These are phyloP conservation scores for Ophiorrhiza pumila DNA, from an alignment of 257 asterid species.

Conservation along the genomic window DNA sequence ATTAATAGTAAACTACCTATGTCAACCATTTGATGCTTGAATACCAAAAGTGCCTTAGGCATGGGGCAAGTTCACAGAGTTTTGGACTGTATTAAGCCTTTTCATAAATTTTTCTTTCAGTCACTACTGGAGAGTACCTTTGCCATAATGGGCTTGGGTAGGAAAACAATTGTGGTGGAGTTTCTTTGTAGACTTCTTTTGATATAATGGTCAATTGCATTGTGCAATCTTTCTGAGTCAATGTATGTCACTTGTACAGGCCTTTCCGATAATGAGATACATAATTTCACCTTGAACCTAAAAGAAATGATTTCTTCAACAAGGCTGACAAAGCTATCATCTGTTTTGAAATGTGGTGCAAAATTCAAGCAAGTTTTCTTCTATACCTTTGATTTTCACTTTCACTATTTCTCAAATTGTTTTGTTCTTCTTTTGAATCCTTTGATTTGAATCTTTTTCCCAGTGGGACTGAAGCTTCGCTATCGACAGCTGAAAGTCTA, in stretches of 20 bases:
- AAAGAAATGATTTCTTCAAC: constrained; percentile 47
- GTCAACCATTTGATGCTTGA: constrained; percentile 1
- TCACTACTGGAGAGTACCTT: not conserved
- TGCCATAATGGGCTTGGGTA: not conserved
- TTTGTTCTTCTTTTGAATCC: constrained; percentile 9
- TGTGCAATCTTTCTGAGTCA: constrained; percentile 9
- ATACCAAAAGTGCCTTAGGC: not conserved
- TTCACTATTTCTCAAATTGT: constrained; percentile 2
- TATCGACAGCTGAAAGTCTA: constrained; percentile 40
- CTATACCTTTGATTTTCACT: constrained; percentile 1
- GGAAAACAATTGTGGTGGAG: not conserved
- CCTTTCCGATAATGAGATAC: constrained; percentile 55
- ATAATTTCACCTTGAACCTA: constrained; percentile 46
- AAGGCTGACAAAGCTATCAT: constrained; percentile 52
- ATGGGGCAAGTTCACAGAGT: not conserved
- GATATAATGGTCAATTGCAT: too few relatives aligned
- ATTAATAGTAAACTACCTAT: not conserved
- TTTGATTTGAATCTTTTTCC: constrained; percentile 8
- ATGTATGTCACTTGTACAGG: constrained; percentile 41
- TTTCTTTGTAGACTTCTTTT: not conserved
- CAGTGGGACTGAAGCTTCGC: constrained; percentile 83
- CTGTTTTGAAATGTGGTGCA: constrained; percentile 58
- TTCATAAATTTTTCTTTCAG: not conserved
- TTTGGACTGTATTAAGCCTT: not conserved
- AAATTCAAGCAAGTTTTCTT: constrained; percentile 60